These are phyloP conservation scores for Echeveria elegans DNA, from an alignment of 164 flowering plant species.

Conservation along the genomic window DNA sequence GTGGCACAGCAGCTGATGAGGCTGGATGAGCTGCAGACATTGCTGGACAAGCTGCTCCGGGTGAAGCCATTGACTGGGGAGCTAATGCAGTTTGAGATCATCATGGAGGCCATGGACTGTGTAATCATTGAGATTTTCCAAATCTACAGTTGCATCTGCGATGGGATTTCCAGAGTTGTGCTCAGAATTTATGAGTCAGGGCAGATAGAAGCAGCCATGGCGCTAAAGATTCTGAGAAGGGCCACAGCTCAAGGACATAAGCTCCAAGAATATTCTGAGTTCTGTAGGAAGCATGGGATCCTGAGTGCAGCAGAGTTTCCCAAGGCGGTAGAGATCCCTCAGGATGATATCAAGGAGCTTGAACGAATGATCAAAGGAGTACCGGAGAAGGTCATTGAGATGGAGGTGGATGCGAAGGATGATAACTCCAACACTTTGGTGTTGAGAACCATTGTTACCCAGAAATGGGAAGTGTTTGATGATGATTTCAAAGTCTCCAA, in stretches of 20 bases:
- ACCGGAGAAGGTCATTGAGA: constrained; percentile 9
- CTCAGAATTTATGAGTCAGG: constrained; percentile 27
- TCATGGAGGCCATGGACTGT: constrained; percentile 77
- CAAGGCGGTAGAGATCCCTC: constrained; percentile 35
- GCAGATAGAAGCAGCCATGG: constrained; percentile 41
- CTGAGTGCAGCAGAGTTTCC: constrained; percentile 47
- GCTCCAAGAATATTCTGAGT: constrained; percentile 38
- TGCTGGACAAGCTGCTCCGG: constrained; percentile 55
- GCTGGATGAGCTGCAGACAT: constrained; percentile 37
- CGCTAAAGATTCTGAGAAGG: constrained; percentile 41
- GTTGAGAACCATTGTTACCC: constrained; percentile 35
- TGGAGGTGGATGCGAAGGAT: constrained; percentile 3
- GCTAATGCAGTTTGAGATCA: constrained; percentile 17
- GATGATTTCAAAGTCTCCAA: constrained; percentile 27
- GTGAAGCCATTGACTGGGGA: constrained; percentile 28
- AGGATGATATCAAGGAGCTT: constrained; percentile 61
- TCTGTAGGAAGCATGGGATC: constrained; percentile 47
- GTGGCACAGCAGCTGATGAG: constrained; percentile 20
- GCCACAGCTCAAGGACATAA: constrained; percentile 42
- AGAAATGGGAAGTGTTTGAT: constrained; percentile 65
- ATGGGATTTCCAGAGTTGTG: constrained; percentile 41
- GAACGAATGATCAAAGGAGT: constrained; percentile 37
- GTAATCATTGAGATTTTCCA: constrained; percentile 61
- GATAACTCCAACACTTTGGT: constrained; percentile 5
- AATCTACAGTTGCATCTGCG: constrained; percentile 49